A percentile compares a stretch with the other conserved stretches of the same genome.
Conservation (phyloP, 176 grass and related monocot genomes). For the Eleusine coracana region DNA sequence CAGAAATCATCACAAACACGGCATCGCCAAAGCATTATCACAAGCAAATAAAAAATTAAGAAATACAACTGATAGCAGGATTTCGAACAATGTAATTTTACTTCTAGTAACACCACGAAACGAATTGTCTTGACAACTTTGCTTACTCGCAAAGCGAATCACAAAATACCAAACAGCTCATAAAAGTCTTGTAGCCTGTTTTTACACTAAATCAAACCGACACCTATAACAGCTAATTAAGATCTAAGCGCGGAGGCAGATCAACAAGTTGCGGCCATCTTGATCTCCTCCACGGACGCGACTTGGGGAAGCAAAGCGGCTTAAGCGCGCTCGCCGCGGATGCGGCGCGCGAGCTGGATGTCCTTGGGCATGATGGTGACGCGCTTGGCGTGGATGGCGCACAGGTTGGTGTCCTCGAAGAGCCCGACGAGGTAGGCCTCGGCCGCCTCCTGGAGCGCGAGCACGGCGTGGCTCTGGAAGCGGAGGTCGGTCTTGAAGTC, state of each 20-base stretch:
- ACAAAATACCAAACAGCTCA: neutral
- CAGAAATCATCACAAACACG: neutral
- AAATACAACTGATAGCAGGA: neutral
- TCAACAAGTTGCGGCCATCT: neutral
- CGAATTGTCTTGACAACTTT: neutral
- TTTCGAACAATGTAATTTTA: neutral
- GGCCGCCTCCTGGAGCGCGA: slow-evolving; percentile 83
- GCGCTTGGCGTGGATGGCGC: slow-evolving; percentile 89
- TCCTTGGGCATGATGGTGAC: slow-evolving; percentile 97
- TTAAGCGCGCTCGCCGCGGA: slow-evolving; percentile 54
- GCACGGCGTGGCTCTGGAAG: slow-evolving; percentile 81
- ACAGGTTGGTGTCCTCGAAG: slow-evolving; percentile 93
- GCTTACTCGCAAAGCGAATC: neutral
- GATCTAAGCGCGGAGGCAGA: neutral
- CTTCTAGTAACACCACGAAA: slow-evolving; percentile 4
- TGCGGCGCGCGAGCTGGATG: slow-evolving; percentile 82
- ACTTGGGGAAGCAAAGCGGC: neutral
- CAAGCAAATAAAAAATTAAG: no score
- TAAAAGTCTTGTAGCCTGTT: neutral
- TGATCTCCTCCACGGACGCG: neutral
- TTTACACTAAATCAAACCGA: neutral
- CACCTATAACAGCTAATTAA: neutral
- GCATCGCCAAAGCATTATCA: no score
- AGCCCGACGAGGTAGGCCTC: slow-evolving; percentile 91
- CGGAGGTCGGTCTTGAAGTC: slow-evolving; percentile 97